Base-by-base conservation (phyloP, 2,329 filamentous ascomycete genomes). In the Colletotrichum spinosum region DNA sequence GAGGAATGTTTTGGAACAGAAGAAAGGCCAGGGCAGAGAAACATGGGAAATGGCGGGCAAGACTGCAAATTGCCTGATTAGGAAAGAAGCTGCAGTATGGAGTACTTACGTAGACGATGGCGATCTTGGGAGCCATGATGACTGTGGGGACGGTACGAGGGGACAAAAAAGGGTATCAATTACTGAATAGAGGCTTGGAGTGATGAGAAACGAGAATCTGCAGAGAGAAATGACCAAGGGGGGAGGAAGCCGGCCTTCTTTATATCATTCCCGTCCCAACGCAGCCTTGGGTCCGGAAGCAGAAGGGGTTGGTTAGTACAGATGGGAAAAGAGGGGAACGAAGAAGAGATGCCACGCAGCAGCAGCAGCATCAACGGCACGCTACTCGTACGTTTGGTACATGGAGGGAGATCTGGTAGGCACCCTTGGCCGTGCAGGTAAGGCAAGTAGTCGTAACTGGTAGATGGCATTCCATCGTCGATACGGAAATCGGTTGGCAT, bases 81-180 rank as follows among this genome's bases (percentile, higher is more conserved):
- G 60, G 60, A 60, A 60, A 51, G 54, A 59, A 55, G 49, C 50
- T 17, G 25, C 15, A 25, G 39, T 5, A 5, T 5, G 25, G 25
- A 25, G 25, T 52, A 87, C 91, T 72, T 85, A 94, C 92, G 80
- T 89, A 97, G 78, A 97, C 88, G 81, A 97, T 96, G 73, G 94
- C 94, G 77, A 97, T 88, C 85, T 93, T 97, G 79, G 92, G 92
- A 82, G 92, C 92, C 93, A 97, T 97, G 74, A 74, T 86, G 84
- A 75, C 67, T 55, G 57, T 39, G 25, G 65, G 44, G 52, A 65
- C 37, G 46, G 34, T 37, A 37, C 58, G 45, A 51, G 42, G n/a
- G 53, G 11, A 8, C 33, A 12, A 38, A 17, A 10, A 33, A 4
- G 45, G 46, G 46, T 58, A 52, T 41, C n/a, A 41, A 58, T n/a